These are phyloP conservation scores for Vanderwaltozyma tropicalis DNA, from an alignment of 805 yeast species.

Conservation along the genomic window DNA sequence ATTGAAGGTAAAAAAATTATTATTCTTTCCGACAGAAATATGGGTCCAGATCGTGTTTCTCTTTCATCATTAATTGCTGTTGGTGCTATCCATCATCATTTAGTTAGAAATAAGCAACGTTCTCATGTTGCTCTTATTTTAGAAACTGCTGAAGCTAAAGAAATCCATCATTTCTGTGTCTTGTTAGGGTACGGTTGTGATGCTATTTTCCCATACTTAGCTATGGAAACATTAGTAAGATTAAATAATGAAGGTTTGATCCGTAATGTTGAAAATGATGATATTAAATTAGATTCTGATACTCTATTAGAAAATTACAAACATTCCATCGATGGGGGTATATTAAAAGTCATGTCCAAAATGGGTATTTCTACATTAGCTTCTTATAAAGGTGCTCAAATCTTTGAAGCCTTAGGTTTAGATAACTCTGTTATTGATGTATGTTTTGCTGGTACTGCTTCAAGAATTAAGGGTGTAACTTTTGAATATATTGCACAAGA, in stretches of 20 bases:
- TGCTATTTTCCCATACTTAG: slow-evolving; percentile 88
- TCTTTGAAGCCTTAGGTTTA: slow-evolving; percentile 92
- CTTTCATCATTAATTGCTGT: slow-evolving; percentile 84
- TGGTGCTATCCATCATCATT: slow-evolving; percentile 94
- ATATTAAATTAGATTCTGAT: slow-evolving; percentile 38
- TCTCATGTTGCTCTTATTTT: slow-evolving; percentile 85
- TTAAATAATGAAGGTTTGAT: slow-evolving; percentile 74
- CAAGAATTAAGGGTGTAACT: slow-evolving; percentile 90
- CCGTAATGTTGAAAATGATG: slow-evolving; percentile 34
- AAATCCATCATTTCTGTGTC: slow-evolving; percentile 92
- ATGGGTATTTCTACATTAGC: slow-evolving; percentile 99
- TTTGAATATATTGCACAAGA: slow-evolving; percentile 95
- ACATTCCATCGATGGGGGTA: slow-evolving; percentile 80
- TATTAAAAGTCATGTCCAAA: slow-evolving; percentile 94
- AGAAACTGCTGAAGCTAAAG: slow-evolving; percentile 96
- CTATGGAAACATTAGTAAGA: slow-evolving; percentile 77
- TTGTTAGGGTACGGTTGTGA: slow-evolving; percentile 96
- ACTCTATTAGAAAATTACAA: slow-evolving; percentile 68
- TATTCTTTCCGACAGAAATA: slow-evolving; percentile 61
- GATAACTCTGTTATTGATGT: slow-evolving; percentile 91
- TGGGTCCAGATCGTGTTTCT: slow-evolving; percentile 56
- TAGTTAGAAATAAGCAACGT: slow-evolving; percentile 92
- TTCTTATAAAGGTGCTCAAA: slow-evolving; percentile 98
- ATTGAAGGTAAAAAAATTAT: slow-evolving; percentile 64
- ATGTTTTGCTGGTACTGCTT: slow-evolving; percentile 95